Conservation (phyloP, 768 basidiomycete species). For the Rubroboletus pulcherrimus region DNA sequence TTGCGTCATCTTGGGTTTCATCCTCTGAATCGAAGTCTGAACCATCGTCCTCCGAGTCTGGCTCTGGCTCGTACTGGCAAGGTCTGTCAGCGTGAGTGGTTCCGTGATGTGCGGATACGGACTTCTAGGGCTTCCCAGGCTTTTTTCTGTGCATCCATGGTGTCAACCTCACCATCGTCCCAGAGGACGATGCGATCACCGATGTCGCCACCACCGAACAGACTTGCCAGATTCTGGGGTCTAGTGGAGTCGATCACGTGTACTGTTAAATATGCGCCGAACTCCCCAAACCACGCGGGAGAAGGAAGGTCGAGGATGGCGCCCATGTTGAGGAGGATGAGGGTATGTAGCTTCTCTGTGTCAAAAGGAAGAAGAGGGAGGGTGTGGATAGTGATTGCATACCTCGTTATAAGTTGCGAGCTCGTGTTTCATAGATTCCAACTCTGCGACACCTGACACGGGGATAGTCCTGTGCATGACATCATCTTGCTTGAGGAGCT, state of each 20-base stretch:
- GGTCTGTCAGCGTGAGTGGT: slow-evolving; percentile 6
- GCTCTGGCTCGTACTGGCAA: slow-evolving; percentile 71
- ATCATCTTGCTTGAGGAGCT: slow-evolving; percentile 90
- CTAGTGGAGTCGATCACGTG: slow-evolving; percentile 95
- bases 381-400: slow-evolving; percentile 10
- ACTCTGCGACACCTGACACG: slow-evolving; percentile 77
- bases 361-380: not conserved
- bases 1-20: slow-evolving; percentile 39
- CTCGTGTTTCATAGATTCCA: slow-evolving; percentile 63
- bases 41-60: slow-evolving; percentile 58
- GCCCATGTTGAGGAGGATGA: slow-evolving; percentile 92
- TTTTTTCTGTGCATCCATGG: slow-evolving; percentile 64
- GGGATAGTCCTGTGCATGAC: slow-evolving; percentile 88
- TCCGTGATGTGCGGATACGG: slow-evolving; percentile 19
- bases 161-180: slow-evolving; percentile 84
- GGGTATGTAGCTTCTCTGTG: slow-evolving; percentile 66
- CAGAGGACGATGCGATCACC: slow-evolving; percentile 80
- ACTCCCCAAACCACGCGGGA: slow-evolving; percentile 72
- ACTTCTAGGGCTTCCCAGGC: slow-evolving; percentile 87
- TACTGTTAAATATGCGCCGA: slow-evolving; percentile 57
- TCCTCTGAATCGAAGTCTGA: slow-evolving; percentile 46
- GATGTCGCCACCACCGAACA: slow-evolving; percentile 70
- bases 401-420: slow-evolving; percentile 69
- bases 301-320: slow-evolving; percentile 80
- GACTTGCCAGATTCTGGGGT: slow-evolving; percentile 82